Conservation (phyloP, 345 rosid genomes). For the Eucalyptus pauciflora region DNA sequence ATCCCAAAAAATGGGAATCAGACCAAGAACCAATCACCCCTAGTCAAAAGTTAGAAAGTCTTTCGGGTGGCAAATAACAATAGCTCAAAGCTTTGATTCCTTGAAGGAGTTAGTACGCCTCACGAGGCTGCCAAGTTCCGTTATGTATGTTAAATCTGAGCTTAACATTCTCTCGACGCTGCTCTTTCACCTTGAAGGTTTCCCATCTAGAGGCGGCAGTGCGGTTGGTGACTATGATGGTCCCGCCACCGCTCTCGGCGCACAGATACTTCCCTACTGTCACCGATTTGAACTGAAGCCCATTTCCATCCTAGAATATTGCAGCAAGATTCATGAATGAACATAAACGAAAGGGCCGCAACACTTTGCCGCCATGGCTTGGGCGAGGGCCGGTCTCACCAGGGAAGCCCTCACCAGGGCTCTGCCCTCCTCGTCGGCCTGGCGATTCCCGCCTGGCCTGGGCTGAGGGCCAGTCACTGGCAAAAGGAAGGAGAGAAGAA, state of each 20-base stretch:
- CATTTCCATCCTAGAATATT: conserved; percentile 34
- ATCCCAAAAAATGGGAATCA: too few species aligned
- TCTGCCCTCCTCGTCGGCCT: rapidly evolving
- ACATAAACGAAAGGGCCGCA: neutral
- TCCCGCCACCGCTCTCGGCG: conserved; percentile 51
- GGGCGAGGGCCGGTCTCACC: rapidly evolving
- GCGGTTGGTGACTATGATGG: conserved; percentile 36
- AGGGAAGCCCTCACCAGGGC: too few species aligned
- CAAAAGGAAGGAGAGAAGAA: too few species aligned
- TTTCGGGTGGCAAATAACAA: neutral
- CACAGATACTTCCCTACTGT: conserved; percentile 38
- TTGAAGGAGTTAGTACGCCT: neutral
- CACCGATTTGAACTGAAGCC: conserved; percentile 42
- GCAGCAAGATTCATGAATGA: neutral
- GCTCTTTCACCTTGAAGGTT: conserved; percentile 27
- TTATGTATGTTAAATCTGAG: neutral
- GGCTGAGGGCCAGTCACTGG: too few species aligned
- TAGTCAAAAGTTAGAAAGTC: neutral
- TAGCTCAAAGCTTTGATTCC: neutral
- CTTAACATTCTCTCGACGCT: neutral
- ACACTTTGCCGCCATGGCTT: rapidly evolving
- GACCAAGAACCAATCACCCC: too few species aligned
- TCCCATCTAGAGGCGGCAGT: conserved; percentile 48
- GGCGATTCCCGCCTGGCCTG: rapidly evolving
- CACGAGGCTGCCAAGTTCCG: neutral